phyloP scores from a whole-genome alignment of 257 asterid species.

The Coffea canephora region DNA sequence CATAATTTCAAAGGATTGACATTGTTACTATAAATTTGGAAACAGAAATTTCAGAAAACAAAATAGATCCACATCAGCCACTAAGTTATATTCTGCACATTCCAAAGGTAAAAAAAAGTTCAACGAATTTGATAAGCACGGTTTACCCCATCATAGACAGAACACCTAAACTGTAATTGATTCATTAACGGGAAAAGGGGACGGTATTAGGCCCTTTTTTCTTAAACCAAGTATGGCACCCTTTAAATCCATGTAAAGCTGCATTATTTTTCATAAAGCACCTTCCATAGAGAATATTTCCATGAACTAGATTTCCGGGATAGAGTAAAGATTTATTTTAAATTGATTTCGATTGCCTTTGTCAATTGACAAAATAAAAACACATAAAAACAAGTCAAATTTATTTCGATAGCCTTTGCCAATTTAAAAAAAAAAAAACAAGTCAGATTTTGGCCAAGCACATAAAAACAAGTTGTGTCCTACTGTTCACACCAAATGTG shows the following conservation, averaged over 20 bases:
- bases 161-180: neutral
- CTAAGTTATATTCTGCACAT: neutral
- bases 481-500: no score
- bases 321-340: neutral
- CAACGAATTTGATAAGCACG: neutral
- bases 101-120: neutral
- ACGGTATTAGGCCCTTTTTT: neutral
- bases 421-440: no score
- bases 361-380: no score
- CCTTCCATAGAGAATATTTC: neutral
- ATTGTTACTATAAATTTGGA: neutral
- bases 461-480: no score
- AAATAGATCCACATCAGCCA: neutral
- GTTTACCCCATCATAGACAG: neutral
- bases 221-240: neutral
- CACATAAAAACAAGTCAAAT: no score
- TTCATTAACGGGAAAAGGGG: neutral
- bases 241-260: neutral
- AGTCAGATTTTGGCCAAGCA: no score
- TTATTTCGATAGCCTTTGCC: neutral
- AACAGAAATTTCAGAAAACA: no score
- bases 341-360: neutral
- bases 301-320: neutral
- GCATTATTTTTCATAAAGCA: neutral
- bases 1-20: neutral